phyloP scores from a whole-genome alignment of 495 filamentous ascomycete genomes.

The Tuber melanosporum region DNA sequence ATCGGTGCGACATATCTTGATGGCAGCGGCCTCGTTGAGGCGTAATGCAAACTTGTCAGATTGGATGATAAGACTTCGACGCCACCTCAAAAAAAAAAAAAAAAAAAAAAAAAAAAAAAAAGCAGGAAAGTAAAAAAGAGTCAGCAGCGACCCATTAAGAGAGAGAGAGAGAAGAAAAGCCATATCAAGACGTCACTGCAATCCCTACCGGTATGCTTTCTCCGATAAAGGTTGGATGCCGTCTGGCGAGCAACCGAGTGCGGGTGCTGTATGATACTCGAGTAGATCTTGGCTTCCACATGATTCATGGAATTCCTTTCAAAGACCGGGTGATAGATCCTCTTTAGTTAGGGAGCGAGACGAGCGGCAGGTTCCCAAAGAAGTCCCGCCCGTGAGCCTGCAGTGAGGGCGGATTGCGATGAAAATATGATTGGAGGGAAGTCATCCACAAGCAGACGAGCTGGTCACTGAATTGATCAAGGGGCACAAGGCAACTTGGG shows the following conservation, averaged over 20 bases:
- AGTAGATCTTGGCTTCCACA: too few species aligned
- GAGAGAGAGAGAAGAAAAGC: neutral
- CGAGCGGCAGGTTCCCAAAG: too few species aligned
- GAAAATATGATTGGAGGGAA: too few species aligned
- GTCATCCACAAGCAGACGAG: too few species aligned
- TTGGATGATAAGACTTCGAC: neutral
- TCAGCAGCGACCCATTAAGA: neutral
- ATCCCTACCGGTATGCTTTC: neutral
- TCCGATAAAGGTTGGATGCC: neutral
- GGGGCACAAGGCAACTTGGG: neutral
- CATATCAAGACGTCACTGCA: neutral
- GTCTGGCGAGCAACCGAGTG: neutral
- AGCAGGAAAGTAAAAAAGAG: neutral
- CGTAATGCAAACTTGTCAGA: neutral
- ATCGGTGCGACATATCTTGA: neutral
- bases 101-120: neutral
- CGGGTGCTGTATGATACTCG: too few species aligned
- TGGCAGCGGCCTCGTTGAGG: neutral
- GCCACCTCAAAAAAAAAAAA: neutral
- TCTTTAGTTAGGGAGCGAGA: too few species aligned
- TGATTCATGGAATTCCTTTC: too few species aligned
- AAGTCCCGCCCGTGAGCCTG: too few species aligned
- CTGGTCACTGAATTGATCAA: too few species aligned
- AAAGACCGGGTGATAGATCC: too few species aligned
- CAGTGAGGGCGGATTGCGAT: too few species aligned